These are phyloP conservation scores for Mortierella sp. DNA, from an alignment of 371 early-diverging fungal species.

Conservation along the genomic window DNA sequence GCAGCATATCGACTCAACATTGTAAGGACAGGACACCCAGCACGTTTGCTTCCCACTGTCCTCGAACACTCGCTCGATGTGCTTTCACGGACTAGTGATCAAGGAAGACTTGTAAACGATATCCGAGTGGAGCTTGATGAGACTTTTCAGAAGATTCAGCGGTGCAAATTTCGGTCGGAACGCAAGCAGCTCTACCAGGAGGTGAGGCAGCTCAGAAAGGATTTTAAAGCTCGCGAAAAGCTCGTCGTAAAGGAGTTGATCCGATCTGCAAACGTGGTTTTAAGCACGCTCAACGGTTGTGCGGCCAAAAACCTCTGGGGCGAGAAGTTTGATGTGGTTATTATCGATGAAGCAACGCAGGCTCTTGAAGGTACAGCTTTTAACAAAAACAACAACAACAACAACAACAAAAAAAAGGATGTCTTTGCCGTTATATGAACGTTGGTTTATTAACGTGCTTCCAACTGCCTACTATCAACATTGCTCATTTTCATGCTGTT, in stretches of 20 bases:
- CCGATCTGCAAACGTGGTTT: conserved; percentile 67
- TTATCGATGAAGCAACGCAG: conserved; percentile 97
- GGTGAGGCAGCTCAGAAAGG: conserved; percentile 80
- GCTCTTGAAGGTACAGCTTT: conserved; percentile 76
- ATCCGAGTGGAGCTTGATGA: conserved; percentile 85
- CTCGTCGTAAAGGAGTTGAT: conserved; percentile 75
- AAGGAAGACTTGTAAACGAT: conserved; percentile 81
- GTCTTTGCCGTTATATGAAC: no score
- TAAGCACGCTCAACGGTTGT: conserved; percentile 73
- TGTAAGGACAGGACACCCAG: conserved; percentile 91
- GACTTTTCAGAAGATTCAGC: conserved; percentile 68
- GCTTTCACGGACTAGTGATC: conserved; percentile 77
- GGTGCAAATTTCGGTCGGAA: conserved; percentile 75
- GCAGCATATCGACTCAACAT: conserved; percentile 69
- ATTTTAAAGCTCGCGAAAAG: conserved; percentile 77
- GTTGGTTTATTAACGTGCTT: no score
- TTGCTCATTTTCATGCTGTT: no score
- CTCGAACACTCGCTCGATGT: conserved; percentile 79
- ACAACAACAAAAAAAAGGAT: no score
- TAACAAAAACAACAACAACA: no score
- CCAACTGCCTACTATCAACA: no score
- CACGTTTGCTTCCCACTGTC: conserved; percentile 78
- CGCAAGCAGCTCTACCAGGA: conserved; percentile 73
- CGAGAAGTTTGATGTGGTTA: conserved; percentile 86
- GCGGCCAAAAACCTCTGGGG: conserved; percentile 67